A percentile compares a stretch with the other conserved stretches of the same genome.
Conservation (phyloP, 257 asterid species). For the Euphrasia confusa region DNA sequence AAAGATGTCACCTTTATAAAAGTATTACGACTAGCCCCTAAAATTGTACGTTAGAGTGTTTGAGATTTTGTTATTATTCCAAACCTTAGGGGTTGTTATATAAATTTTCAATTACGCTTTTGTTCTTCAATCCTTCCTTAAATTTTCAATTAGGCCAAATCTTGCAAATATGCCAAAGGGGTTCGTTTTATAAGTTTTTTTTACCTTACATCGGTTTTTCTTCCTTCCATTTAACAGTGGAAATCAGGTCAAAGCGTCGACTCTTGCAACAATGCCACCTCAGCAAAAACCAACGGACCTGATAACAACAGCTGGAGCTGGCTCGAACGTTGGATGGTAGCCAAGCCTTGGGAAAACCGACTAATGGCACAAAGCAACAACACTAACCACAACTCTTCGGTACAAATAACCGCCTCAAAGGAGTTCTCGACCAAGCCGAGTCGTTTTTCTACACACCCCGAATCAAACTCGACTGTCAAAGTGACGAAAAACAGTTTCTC, state of each 20-base stretch:
- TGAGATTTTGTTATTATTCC: too few relatives aligned
- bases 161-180: too few relatives aligned
- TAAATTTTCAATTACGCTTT: too few relatives aligned
- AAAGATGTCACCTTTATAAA: too few relatives aligned
- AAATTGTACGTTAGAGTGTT: too few relatives aligned
- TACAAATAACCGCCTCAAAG: slow-evolving; percentile 25
- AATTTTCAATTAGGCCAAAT: background rate
- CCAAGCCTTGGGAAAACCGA: slow-evolving; percentile 94
- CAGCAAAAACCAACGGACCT: slow-evolving; percentile 36
- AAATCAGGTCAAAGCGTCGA: slow-evolving; percentile 47
- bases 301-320: slow-evolving; percentile 91
- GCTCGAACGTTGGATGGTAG: slow-evolving; percentile 97
- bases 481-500: slow-evolving; percentile 64
- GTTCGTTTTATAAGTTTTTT: background rate
- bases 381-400: slow-evolving; percentile 12
- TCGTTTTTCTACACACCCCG: slow-evolving; percentile 34
- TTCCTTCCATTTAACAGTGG: slow-evolving; percentile 35
- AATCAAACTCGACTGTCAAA: slow-evolving; percentile 37
- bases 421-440: slow-evolving; percentile 26
- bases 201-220: background rate
- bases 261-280: slow-evolving; percentile 33
- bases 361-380: slow-evolving; percentile 51
- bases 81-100: background rate
- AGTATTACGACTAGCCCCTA: too few relatives aligned
- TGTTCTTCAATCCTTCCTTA: too few relatives aligned